Evolutionary conservation across 495 filamentous ascomycete species (phyloP), one percentile per base, ranked within the genome.

Genomic region (Pyronema domesticum): DNA sequence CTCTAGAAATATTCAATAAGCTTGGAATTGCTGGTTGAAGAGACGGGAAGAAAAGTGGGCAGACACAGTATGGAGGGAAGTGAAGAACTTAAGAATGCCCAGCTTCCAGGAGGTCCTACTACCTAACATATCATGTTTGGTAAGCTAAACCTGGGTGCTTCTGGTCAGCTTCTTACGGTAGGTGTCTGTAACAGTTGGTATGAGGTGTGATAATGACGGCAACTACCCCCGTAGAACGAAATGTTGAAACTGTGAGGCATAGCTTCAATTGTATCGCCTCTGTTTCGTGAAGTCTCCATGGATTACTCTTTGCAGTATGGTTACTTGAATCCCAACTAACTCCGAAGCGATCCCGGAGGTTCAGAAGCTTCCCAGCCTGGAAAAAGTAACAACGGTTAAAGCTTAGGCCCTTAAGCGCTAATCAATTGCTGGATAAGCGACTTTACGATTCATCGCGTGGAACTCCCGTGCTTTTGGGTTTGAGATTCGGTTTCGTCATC

Each of bases 31-130:
- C 3, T 47, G 45, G 3, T 15, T 57, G 54, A 43, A 61, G 54
- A 50, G 58, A 62, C 15, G 39, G 44, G 45, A 57, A 57, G n/a
- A 56, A 50, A 58, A 59, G 50, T 55, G 52, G 54, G 44, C 15
- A 43, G 45, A 51, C 33, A 42, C 48, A 56, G 56, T 43, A 63
- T 58, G 49, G 50, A 30, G 51, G n/a, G 34, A 42, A 36, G 30
- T 35, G 19, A 53, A 30, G 23, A 13, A 15, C 47, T 50, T 50
- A 50, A 35, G 19, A 50, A 34, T 23, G 45, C 45, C 45, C 3
- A 47, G 36, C 23, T 30, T 54, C 30, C 55, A 23, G 39, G 39
- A 44, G 34, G 35, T 39, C 23, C n/a, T n/a, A n/a, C n/a, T n/a
- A n/a, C n/a, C n/a, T n/a, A n/a, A n/a, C n/a, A n/a, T n/a, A n/a